These are phyloP conservation scores for Fusarium papillatum DNA, from an alignment of 2,329 filamentous ascomycete species.

Conservation along the genomic window DNA sequence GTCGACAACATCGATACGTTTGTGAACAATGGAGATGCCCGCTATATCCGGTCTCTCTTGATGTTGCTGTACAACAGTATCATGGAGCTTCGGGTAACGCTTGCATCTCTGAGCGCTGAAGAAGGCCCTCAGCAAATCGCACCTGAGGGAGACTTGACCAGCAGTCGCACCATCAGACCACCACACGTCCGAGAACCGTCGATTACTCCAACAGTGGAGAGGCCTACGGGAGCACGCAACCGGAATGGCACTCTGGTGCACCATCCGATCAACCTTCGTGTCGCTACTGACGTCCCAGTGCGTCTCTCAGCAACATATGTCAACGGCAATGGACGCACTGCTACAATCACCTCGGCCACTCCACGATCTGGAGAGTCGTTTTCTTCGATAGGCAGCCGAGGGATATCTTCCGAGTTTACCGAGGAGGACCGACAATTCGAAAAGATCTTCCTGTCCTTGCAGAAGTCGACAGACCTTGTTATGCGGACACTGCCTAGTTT, in stretches of 20 bases:
- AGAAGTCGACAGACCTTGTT: slow-evolving; percentile 80
- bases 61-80: slow-evolving; percentile 76
- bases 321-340: slow-evolving; percentile 64
- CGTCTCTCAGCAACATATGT: slow-evolving; percentile 58
- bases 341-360: slow-evolving; percentile 72
- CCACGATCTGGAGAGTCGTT: slow-evolving; percentile 89
- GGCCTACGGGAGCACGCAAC: slow-evolving; percentile 51
- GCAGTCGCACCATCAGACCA: slow-evolving; percentile 63
- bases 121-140: slow-evolving; percentile 36
- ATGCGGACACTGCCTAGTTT: slow-evolving; percentile 79
- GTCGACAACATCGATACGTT: slow-evolving; percentile 74
- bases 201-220: slow-evolving; percentile 65
- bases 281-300: slow-evolving; percentile 67
- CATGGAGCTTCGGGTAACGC: slow-evolving; percentile 73
- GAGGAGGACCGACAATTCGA: slow-evolving; percentile 89
- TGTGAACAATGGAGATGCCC: slow-evolving; percentile 74
- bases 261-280: slow-evolving; percentile 66
- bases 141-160: slow-evolving; percentile 33
- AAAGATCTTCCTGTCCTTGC: slow-evolving; percentile 82
- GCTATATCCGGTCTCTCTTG: slow-evolving; percentile 75
- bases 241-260: slow-evolving; percentile 57
- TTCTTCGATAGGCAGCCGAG: slow-evolving; percentile 62
- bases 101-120: slow-evolving; percentile 51
- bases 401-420: slow-evolving; percentile 71
- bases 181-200: slow-evolving; percentile 66